Evolutionary conservation across 345 rosid genomes (phyloP).

Genomic region (Gossypium ekmanianum): DNA sequence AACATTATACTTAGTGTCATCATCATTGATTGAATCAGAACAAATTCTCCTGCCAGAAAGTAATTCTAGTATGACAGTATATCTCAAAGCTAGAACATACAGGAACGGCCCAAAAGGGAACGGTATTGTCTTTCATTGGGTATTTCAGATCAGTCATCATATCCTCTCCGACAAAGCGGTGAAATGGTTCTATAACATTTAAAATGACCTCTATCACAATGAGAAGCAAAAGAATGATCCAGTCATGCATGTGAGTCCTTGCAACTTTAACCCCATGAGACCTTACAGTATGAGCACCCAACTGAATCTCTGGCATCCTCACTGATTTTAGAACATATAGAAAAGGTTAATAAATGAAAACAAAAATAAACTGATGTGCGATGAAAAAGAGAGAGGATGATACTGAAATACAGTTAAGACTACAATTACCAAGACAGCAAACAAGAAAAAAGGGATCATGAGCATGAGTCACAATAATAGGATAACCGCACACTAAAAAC

Average conservation of each 20-base stretch:
- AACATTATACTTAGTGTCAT: not conserved
- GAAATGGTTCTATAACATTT: slow-evolving; percentile 77
- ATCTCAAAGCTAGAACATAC: slow-evolving; percentile 40
- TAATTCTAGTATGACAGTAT: not conserved
- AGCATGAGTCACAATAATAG: not conserved
- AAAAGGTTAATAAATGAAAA: not conserved
- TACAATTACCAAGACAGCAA: not conserved
- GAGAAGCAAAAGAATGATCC: slow-evolving; percentile 78
- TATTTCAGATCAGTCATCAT: slow-evolving; percentile 76
- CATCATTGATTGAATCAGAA: slow-evolving; percentile 11
- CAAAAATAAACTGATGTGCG: not conserved
- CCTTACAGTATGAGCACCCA: slow-evolving; percentile 65
- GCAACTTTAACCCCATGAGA: slow-evolving; percentile 77
- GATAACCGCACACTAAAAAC: not conserved
- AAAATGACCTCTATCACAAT: slow-evolving; percentile 50
- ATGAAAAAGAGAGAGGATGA: not conserved
- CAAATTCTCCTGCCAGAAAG: slow-evolving; percentile 10
- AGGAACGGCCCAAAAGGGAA: slow-evolving; percentile 89
- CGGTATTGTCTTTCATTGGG: slow-evolving; percentile 68
- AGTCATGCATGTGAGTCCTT: slow-evolving; percentile 77
- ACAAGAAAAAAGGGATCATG: not conserved
- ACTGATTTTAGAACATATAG: slow-evolving; percentile 19
- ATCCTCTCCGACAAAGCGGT: slow-evolving; percentile 81
- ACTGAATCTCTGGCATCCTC: slow-evolving; percentile 71
- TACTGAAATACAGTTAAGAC: not conserved